phyloP scores from a whole-genome alignment of 108 stramenopile species.

The Cyclostephanos tholiformis region DNA sequence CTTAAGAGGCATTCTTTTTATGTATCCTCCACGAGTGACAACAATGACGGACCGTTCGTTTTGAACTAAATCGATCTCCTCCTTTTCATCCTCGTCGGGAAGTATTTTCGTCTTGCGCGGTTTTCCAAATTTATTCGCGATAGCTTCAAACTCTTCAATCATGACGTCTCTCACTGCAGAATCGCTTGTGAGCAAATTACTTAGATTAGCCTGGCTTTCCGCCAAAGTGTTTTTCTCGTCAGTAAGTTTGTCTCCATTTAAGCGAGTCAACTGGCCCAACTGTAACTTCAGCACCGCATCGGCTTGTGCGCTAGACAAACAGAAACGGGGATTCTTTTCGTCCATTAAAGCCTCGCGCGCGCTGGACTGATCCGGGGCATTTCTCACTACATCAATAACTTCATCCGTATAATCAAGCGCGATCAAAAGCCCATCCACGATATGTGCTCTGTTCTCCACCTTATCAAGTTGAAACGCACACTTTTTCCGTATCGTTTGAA shows the following conservation, averaged over 20 bases:
- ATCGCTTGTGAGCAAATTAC: constrained; percentile 70
- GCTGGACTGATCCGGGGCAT: constrained; percentile 66
- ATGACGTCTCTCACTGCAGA: constrained; percentile 81
- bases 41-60: constrained; percentile 92
- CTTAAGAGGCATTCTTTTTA: constrained; percentile 94
- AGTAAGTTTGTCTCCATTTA: constrained; percentile 86
- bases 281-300: constrained; percentile 91
- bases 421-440: constrained; percentile 88
- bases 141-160: constrained; percentile 71
- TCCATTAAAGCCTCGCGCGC: constrained; percentile 74
- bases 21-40: constrained; percentile 91
- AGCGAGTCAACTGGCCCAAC: constrained; percentile 88
- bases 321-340: constrained; percentile 37
- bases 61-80: constrained; percentile 86
- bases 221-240: constrained; percentile 73
- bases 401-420: constrained; percentile 83
- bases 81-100: constrained; percentile 78
- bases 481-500: constrained; percentile 88
- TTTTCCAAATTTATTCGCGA: constrained; percentile 77
- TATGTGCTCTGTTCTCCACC: constrained; percentile 84
- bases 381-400: constrained; percentile 87
- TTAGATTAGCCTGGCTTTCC: constrained; percentile 45
- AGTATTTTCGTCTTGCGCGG: constrained; percentile 83
- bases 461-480: constrained; percentile 76
- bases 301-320: constrained; percentile 80